These are phyloP conservation scores for Vicia faba DNA, from an alignment of 306 rosid genomes.

Conservation along the genomic window DNA sequence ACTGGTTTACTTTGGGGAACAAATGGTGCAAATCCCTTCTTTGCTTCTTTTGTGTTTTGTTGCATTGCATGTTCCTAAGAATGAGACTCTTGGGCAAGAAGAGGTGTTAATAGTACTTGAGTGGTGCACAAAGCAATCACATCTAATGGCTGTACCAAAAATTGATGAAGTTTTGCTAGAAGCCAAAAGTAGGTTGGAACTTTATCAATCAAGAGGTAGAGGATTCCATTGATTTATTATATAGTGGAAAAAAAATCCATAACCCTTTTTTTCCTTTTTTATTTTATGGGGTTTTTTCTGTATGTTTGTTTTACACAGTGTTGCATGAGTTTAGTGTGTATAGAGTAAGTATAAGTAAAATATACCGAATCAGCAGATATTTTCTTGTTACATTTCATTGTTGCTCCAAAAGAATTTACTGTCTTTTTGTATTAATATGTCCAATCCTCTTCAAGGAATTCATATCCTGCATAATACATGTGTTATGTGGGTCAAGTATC, in stretches of 20 bases:
- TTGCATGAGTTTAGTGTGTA: slow-evolving; percentile 27
- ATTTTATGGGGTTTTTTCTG: not conserved
- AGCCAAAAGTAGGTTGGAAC: slow-evolving; percentile 80
- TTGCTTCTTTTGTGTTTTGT: slow-evolving; percentile 59
- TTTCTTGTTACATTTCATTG: slow-evolving; percentile 17
- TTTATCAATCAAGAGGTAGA: slow-evolving; percentile 83
- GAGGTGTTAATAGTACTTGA: slow-evolving; percentile 79
- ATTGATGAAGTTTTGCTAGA: slow-evolving; percentile 56
- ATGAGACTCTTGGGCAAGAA: slow-evolving; percentile 69
- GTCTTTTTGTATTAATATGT: not conserved
- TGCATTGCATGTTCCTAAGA: slow-evolving; percentile 71
- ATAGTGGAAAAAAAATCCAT: not conserved
- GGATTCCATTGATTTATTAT: slow-evolving; percentile 55
- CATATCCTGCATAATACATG: no score
- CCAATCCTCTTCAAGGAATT: no score
- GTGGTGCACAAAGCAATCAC: slow-evolving; percentile 67
- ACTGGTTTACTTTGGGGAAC: slow-evolving; percentile 69
- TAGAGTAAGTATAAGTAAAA: slow-evolving; percentile 8
- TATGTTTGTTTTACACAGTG: slow-evolving; percentile 10
- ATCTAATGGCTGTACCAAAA: slow-evolving; percentile 41
- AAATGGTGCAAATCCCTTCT: slow-evolving; percentile 59
- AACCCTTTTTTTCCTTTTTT: not conserved
- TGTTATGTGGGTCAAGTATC: no score
- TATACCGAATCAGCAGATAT: slow-evolving; percentile 4
- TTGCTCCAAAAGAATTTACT: not conserved